Conservation (phyloP, 768 basidiomycete species). For the Lactarius quietus region DNA sequence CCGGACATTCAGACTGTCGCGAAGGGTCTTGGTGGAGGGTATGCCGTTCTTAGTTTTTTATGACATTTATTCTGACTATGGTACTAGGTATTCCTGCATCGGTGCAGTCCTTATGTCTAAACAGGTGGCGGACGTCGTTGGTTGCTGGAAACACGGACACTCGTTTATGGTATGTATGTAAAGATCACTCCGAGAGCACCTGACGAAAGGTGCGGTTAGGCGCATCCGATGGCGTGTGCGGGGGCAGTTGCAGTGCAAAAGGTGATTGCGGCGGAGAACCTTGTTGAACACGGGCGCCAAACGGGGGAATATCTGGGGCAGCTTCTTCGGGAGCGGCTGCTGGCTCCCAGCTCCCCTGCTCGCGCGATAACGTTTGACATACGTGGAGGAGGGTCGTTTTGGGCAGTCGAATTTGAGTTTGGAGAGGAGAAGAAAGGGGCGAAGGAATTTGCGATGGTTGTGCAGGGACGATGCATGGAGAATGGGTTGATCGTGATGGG, state of each 20-base stretch:
- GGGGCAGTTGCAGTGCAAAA: slow-evolving; percentile 80
- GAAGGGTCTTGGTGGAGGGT: slow-evolving; percentile 90
- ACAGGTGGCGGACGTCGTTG: slow-evolving; percentile 68
- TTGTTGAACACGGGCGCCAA: slow-evolving; percentile 59
- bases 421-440: slow-evolving; percentile 41
- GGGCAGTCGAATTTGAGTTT: slow-evolving; percentile 82
- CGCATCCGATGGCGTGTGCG: slow-evolving; percentile 71
- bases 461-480: slow-evolving; percentile 65
- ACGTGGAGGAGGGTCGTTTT: slow-evolving; percentile 81
- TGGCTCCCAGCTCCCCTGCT: slow-evolving; percentile 51
- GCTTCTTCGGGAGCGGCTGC: slow-evolving; percentile 53
- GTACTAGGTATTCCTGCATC: slow-evolving; percentile 67
- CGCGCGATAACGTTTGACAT: slow-evolving; percentile 73
- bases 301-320: slow-evolving; percentile 57
- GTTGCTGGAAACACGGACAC: slow-evolving; percentile 80
- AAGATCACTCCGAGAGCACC: background rate
- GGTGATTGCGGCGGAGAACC: slow-evolving; percentile 62
- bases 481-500: slow-evolving; percentile 72
- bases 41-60: slow-evolving; percentile 28
- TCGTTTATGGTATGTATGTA: slow-evolving; percentile 69
- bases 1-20: slow-evolving; percentile 89
- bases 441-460: slow-evolving; percentile 57
- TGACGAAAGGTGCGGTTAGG: slow-evolving; percentile 38
- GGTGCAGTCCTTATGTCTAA: slow-evolving; percentile 78
- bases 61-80: slow-evolving; percentile 6